Evolutionary conservation across 2,329 filamentous ascomycete genomes (phyloP).

Genomic region (Rhynchosporium graminicola): DNA sequence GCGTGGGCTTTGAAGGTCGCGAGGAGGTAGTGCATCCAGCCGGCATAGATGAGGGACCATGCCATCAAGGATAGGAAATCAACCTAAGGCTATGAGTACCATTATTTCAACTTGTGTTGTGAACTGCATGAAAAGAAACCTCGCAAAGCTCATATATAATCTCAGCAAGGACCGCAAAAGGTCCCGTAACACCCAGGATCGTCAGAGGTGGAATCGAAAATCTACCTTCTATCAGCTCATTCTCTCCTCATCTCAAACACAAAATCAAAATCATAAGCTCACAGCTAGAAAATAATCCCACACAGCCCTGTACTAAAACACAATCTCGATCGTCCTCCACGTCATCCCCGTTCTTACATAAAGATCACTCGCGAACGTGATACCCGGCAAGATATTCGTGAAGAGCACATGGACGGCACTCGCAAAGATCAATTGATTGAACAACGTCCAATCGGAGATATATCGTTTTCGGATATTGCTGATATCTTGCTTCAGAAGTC

Average conservation of each 20-base stretch:
- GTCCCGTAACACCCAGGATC: conserved; percentile 65
- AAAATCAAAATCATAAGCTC: conserved; percentile 31
- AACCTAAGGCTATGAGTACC: conserved; percentile 43
- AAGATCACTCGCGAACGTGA: conserved; percentile 67
- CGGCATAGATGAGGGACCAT: conserved; percentile 65
- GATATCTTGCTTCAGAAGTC: conserved; percentile 53
- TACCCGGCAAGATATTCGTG: conserved; percentile 65
- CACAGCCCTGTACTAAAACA: conserved; percentile 67
- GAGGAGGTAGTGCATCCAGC: conserved; percentile 65
- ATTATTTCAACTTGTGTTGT: not conserved
- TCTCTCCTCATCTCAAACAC: not conserved
- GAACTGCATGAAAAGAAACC: conserved; percentile 53
- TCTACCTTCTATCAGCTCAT: conserved; percentile 31
- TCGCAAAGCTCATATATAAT: conserved; percentile 62
- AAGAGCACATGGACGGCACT: conserved; percentile 68
- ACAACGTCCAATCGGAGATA: conserved; percentile 56
- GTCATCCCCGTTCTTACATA: conserved; percentile 62
- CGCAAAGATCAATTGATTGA: conserved; percentile 65
- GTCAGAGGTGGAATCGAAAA: conserved; percentile 63
- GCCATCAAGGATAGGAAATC: conserved; percentile 68
- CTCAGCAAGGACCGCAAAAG: conserved; percentile 67
- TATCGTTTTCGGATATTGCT: conserved; percentile 50
- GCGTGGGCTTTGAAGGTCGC: conserved; percentile 68
- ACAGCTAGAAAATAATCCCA: conserved; percentile 63
- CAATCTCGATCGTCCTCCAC: conserved; percentile 68